Evolutionary conservation across 495 filamentous ascomycete species (phyloP).

Genomic region (Penicillium pulvis): DNA sequence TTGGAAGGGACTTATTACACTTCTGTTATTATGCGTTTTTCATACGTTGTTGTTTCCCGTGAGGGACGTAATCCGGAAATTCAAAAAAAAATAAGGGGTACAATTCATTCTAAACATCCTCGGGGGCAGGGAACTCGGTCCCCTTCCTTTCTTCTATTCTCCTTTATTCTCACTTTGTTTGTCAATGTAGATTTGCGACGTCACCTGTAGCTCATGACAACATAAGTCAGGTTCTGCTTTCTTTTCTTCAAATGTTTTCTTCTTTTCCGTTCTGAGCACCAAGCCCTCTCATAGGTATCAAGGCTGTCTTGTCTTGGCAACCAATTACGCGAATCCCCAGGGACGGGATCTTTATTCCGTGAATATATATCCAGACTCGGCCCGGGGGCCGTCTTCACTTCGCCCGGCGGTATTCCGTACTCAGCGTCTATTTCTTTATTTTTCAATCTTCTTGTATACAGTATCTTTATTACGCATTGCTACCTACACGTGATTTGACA

Average conservation of each 20-base stretch:
- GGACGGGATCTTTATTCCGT: background rate
- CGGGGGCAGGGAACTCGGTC: too few relatives aligned
- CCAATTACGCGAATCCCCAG: background rate
- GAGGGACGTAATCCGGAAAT: too few relatives aligned
- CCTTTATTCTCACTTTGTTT: background rate
- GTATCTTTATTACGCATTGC: too few relatives aligned
- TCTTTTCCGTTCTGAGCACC: background rate
- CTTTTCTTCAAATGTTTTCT: background rate
- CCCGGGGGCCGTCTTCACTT: too few relatives aligned
- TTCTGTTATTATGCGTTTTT: background rate
- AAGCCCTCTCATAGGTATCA: too few relatives aligned
- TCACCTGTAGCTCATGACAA: background rate
- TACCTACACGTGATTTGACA: too few relatives aligned
- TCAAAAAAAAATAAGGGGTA: too few relatives aligned
- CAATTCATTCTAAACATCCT: too few relatives aligned
- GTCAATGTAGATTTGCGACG: background rate
- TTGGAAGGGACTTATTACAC: background rate
- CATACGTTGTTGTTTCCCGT: background rate
- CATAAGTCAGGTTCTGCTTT: too few relatives aligned
- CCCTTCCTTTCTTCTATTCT: background rate
- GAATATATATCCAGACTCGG: background rate
- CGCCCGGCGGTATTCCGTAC: too few relatives aligned
- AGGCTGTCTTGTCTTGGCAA: background rate
- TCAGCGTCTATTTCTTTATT: background rate
- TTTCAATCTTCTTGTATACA: too few relatives aligned